Percentiles rank a stretch among this genome's conserved stretches.
Conservation (phyloP, 164 flowering plant species). For the Magnolia sinica region DNA sequence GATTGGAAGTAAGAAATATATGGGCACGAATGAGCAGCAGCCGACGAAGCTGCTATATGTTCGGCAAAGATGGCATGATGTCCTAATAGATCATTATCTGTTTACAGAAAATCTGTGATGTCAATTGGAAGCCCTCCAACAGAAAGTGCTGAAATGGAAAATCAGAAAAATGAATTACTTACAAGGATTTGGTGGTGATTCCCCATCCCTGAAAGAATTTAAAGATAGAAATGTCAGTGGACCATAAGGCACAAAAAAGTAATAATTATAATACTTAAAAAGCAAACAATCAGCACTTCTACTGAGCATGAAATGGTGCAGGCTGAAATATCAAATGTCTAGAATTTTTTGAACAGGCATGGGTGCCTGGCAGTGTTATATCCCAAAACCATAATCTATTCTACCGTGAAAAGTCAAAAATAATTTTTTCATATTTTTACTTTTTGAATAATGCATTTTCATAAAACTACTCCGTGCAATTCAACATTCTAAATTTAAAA, state of each 20-base stretch:
- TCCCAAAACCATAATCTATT: no score
- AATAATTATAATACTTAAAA: no score
- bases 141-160: background rate
- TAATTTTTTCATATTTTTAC: no score
- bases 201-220: slow-evolving; percentile 59
- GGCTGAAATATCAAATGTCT: no score
- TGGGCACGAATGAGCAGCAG: slow-evolving; percentile 75
- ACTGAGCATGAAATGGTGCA: background rate
- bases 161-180: slow-evolving; percentile 15
- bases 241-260: background rate
- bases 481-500: no score
- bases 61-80: slow-evolving; percentile 71
- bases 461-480: no score
- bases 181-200: slow-evolving; percentile 54
- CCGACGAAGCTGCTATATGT: slow-evolving; percentile 68
- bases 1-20: slow-evolving; percentile 71
- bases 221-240: slow-evolving; percentile 17
- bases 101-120: slow-evolving; percentile 14
- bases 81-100: slow-evolving; percentile 77
- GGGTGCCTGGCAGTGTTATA: no score
- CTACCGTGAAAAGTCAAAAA: no score
- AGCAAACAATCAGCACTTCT: background rate
- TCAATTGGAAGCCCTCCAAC: background rate
- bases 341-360: no score
- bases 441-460: no score